Conservation (phyloP, 805 yeast genomes). For the Candida caryicola region DNA sequence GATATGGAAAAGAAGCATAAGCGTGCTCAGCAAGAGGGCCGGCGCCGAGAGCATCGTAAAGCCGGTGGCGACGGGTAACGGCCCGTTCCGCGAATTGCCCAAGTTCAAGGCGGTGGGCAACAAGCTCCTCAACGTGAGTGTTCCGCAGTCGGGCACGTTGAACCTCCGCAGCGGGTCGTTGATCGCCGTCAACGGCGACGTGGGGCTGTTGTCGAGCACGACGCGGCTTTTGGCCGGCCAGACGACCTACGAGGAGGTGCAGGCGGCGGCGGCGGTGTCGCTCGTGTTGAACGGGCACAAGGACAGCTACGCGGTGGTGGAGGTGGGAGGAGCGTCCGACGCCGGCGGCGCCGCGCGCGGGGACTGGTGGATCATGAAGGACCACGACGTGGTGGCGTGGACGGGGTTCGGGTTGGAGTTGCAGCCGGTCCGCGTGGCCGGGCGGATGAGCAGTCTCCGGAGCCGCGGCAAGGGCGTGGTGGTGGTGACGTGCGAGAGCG, state of each 20-base stretch:
- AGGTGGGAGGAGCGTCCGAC: slow-evolving; percentile 17
- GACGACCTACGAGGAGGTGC: slow-evolving; percentile 31
- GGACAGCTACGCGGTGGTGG: slow-evolving; percentile 35
- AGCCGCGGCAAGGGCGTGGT: slow-evolving; percentile 39
- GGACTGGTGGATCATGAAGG: slow-evolving; percentile 43
- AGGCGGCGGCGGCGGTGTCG: slow-evolving; percentile 27
- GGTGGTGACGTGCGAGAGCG: slow-evolving; percentile 39
- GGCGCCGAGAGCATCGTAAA: slow-evolving; percentile 9
- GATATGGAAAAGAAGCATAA: neutral
- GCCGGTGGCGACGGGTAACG: slow-evolving; percentile 43
- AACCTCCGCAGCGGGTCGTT: slow-evolving; percentile 38
- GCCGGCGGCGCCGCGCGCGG: no score
- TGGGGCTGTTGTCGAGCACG: slow-evolving; percentile 21
- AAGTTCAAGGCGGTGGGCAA: slow-evolving; percentile 41
- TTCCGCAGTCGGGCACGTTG: slow-evolving; percentile 42
- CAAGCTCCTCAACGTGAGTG: slow-evolving; percentile 39
- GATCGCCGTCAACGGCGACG: slow-evolving; percentile 45
- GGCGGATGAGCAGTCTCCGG: slow-evolving; percentile 23
- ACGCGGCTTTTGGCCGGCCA: slow-evolving; percentile 7
- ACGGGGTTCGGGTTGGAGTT: slow-evolving; percentile 38
- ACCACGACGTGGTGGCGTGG: slow-evolving; percentile 45
- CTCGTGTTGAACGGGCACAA: slow-evolving; percentile 34
- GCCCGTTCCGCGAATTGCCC: slow-evolving; percentile 46
- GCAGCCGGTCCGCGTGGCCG: slow-evolving; percentile 13
- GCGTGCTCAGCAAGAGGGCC: neutral